These are phyloP conservation scores for Cyanodermella asteris DNA, from an alignment of 2,329 filamentous ascomycete species.

Conservation along the genomic window DNA sequence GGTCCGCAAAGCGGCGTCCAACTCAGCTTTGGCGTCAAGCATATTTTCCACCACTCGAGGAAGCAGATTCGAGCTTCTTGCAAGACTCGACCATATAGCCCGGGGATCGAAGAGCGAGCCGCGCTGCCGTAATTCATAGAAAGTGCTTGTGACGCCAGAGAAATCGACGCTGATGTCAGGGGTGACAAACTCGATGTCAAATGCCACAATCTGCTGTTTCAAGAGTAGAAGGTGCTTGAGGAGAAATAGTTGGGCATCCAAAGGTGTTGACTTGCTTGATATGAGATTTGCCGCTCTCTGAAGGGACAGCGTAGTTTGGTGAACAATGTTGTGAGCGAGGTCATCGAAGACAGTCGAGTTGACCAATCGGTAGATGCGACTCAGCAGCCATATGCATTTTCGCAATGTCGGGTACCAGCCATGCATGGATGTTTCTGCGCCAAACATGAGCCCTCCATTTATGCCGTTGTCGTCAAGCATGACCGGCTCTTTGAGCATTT, in stretches of 20 bases:
- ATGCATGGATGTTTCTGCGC: constrained; percentile 32
- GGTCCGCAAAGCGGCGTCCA: constrained; percentile 38
- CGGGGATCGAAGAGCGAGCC: constrained; percentile 44
- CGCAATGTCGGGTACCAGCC: constrained; percentile 46
- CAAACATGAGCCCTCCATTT: constrained; percentile 33
- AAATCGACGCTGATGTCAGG: constrained; percentile 46
- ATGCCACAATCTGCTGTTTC: constrained; percentile 86
- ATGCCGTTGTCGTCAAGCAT: constrained; percentile 29
- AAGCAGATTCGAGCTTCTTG: constrained; percentile 33
- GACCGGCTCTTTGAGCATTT: constrained; percentile 25
- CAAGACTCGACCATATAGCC: constrained; percentile 36
- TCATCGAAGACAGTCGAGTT: constrained; percentile 53
- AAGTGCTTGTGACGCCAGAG: constrained; percentile 41
- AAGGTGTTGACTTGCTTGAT: constrained; percentile 35
- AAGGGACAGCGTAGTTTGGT: constrained; percentile 70
- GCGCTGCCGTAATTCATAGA: constrained; percentile 43
- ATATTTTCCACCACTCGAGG: constrained; percentile 49
- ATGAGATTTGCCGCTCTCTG: constrained; percentile 54
- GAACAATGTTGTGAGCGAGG: constrained; percentile 60
- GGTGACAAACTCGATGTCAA: constrained; percentile 66
- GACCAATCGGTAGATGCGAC: constrained; percentile 46
- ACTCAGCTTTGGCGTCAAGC: constrained; percentile 47
- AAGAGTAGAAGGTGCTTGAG: constrained; percentile 86
- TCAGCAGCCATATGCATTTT: constrained; percentile 46
- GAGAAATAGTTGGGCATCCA: constrained; percentile 75